Evolutionary conservation across 2,329 filamentous ascomycete species (phyloP).

Genomic region (Pleochaeta shiraiana): DNA sequence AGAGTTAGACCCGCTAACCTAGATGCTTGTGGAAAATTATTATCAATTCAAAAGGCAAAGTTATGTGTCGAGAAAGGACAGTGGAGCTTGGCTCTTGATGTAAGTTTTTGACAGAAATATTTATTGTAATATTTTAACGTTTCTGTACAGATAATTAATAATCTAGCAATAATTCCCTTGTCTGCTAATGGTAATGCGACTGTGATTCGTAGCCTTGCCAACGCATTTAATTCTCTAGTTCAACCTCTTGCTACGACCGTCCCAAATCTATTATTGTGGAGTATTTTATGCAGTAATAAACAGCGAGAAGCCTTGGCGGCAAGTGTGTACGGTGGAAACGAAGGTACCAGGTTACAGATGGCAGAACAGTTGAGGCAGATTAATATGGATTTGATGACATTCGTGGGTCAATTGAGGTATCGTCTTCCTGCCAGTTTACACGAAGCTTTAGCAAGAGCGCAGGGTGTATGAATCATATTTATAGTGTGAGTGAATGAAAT

Average conservation of each 20-base stretch:
- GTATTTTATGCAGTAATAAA: constrained; percentile 63
- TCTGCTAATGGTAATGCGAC: constrained; percentile 52
- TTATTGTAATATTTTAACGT: constrained; percentile 10
- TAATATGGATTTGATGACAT: constrained; percentile 79
- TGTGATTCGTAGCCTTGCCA: constrained; percentile 57
- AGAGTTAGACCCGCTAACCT: constrained; percentile 35
- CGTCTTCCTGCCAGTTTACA: constrained; percentile 71
- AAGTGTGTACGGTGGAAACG: constrained; percentile 54
- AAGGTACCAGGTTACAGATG: constrained; percentile 38
- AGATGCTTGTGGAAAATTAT: constrained; percentile 34
- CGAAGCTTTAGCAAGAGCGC: constrained; percentile 63
- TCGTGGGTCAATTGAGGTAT: constrained; percentile 82
- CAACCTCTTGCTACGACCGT: constrained; percentile 73
- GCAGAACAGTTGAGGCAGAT: constrained; percentile 54
- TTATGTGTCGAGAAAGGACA: constrained; percentile 31
- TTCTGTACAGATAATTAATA: constrained; percentile 39
- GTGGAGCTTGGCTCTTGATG: constrained; percentile 41
- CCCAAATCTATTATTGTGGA: constrained; percentile 85
- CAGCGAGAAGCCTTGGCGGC: constrained; percentile 50
- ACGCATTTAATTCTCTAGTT: constrained; percentile 58
- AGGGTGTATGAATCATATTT: constrained; percentile 7
- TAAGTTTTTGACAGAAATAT: constrained; percentile 23
- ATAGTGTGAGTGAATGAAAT: no score
- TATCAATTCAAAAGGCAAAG: constrained; percentile 39
- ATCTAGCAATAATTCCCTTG: constrained; percentile 60